Conservation (phyloP, 805 yeast genomes). For the Candida maesae region DNA sequence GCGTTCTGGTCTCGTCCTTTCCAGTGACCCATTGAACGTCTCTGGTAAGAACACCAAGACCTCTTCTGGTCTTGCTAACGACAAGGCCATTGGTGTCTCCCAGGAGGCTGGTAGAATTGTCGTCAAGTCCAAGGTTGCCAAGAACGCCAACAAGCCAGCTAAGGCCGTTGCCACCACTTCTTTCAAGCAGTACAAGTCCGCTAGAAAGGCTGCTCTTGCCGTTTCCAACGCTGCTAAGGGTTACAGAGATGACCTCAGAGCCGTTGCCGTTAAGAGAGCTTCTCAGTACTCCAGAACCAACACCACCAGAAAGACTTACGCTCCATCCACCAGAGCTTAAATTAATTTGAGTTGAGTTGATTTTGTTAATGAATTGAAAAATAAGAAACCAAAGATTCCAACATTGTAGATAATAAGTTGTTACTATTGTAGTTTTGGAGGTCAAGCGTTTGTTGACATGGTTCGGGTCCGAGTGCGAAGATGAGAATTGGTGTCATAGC, state of each 20-base stretch:
- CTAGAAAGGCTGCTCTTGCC: slow-evolving; percentile 42
- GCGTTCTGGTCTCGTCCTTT: slow-evolving; percentile 40
- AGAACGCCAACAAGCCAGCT: slow-evolving; percentile 46
- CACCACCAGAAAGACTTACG: slow-evolving; percentile 34
- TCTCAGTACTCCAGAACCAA: slow-evolving; percentile 40
- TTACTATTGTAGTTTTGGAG: too few relatives aligned
- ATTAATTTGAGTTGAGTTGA: not conserved
- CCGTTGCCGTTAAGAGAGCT: slow-evolving; percentile 46
- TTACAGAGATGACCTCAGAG: slow-evolving; percentile 46
- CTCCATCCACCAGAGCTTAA: slow-evolving; percentile 22
- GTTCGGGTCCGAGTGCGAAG: too few relatives aligned
- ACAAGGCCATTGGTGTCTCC: slow-evolving; percentile 45
- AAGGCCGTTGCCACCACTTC: slow-evolving; percentile 34
- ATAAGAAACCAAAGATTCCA: too few relatives aligned
- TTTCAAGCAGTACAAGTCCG: slow-evolving; percentile 40
- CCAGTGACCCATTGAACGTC: slow-evolving; percentile 49
- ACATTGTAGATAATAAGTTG: too few relatives aligned
- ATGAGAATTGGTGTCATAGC: too few relatives aligned
- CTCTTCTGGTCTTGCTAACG: slow-evolving; percentile 46
- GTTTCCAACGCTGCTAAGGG: slow-evolving; percentile 41
- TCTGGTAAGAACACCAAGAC: slow-evolving; percentile 42
- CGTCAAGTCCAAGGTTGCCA: slow-evolving; percentile 39
- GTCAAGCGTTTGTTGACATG: too few relatives aligned
- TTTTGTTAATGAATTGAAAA: slow-evolving; percentile 4
- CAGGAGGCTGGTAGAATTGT: slow-evolving; percentile 37